These are phyloP conservation scores for Hordeum marinum DNA, from an alignment of 176 grass and related monocot genomes.

Conservation along the genomic window DNA sequence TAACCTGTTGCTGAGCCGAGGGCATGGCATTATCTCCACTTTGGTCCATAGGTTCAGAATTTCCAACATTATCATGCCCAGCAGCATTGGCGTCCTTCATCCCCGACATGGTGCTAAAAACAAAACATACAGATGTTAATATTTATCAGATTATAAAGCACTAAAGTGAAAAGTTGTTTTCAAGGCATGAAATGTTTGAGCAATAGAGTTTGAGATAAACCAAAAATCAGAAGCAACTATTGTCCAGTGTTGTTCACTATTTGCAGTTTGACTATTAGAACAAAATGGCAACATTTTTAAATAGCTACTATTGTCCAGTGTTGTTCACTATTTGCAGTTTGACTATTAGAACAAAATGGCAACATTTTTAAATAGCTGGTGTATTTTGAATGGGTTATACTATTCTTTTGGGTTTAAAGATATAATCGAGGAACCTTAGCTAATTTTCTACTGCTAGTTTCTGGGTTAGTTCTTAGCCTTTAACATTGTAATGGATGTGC, in stretches of 20 bases:
- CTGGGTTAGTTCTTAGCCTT: not conserved
- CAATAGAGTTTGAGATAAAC: not conserved
- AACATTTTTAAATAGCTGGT: too few relatives aligned
- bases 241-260: not conserved
- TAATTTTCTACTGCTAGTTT: not conserved
- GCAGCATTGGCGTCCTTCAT: constrained; percentile 28
- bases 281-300: not conserved
- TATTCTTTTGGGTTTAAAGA: not conserved
- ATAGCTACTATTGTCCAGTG: too few relatives aligned
- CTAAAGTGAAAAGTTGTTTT: not conserved
- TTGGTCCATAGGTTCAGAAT: constrained; percentile 57
- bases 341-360: too few relatives aligned
- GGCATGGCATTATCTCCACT: constrained; percentile 56
- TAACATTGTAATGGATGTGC: not conserved
- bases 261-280: not conserved
- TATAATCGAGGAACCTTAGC: not conserved
- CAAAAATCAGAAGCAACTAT: not conserved
- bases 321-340: too few relatives aligned
- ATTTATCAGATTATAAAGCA: not conserved
- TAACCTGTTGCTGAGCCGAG: constrained; percentile 74
- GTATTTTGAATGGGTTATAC: not conserved
- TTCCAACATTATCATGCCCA: constrained; percentile 12
- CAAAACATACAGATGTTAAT: not conserved
- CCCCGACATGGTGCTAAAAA: constrained; percentile 38
- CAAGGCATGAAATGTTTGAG: not conserved